These are phyloP conservation scores for Datisca glomerata DNA, from an alignment of 306 rosid species.

Conservation along the genomic window DNA sequence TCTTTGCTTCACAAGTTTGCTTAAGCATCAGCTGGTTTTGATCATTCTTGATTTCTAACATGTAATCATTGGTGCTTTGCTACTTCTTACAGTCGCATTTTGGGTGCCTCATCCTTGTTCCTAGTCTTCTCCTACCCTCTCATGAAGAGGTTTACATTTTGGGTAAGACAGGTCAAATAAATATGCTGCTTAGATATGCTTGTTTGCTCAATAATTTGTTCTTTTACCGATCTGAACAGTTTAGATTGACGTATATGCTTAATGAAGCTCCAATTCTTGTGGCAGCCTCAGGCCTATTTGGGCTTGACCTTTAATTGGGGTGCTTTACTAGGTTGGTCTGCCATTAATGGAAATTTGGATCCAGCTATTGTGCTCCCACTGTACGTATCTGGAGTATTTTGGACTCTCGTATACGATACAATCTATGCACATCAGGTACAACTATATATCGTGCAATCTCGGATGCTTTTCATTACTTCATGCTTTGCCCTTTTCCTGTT, in stretches of 20 bases:
- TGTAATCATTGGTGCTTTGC: no score
- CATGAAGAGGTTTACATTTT: conserved; percentile 86
- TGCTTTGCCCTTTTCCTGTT: no score
- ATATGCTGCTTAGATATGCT: not conserved
- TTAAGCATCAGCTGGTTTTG: no score
- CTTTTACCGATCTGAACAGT: not conserved
- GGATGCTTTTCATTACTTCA: no score
- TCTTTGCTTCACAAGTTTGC: no score
- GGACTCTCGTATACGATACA: conserved; percentile 94
- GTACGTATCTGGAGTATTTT: conserved; percentile 70
- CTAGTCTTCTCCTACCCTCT: conserved; percentile 93
- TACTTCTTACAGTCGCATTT: conserved; percentile 44
- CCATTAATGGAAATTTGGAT: conserved; percentile 67
- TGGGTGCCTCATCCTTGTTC: conserved; percentile 87
- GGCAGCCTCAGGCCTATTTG: conserved; percentile 91
- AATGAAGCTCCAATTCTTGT: no score
- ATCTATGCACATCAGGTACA: conserved; percentile 97
- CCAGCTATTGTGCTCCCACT: conserved; percentile 73
- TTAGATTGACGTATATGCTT: conserved; percentile 3
- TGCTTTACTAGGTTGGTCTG: conserved; percentile 92
- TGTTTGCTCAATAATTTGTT: not conserved
- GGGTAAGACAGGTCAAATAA: conserved; percentile 32
- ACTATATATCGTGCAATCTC: no score
- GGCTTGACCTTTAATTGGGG: conserved; percentile 96
- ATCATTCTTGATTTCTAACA: no score